These are phyloP conservation scores for Aspergillus nidulans DNA, from an alignment of 495 filamentous ascomycete species.

Conservation along the genomic window DNA sequence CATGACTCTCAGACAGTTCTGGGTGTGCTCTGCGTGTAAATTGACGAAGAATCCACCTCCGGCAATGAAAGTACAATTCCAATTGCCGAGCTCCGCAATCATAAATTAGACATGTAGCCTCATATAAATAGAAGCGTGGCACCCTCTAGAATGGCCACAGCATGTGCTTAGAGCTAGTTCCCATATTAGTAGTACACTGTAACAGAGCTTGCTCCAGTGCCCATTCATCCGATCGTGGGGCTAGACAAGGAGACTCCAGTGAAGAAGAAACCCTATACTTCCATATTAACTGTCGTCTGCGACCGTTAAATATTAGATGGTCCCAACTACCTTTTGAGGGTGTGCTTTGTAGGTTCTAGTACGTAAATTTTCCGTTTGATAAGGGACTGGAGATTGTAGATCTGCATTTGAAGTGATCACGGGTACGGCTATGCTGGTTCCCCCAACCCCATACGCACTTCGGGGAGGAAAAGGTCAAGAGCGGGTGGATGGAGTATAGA, in stretches of 20 bases:
- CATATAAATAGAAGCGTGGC: not conserved
- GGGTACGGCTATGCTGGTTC: not conserved
- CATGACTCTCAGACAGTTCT: not conserved
- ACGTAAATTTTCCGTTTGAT: not conserved
- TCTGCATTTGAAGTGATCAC: not conserved
- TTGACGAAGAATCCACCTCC: not conserved
- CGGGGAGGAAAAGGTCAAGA: not conserved
- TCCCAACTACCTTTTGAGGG: too few relatives aligned
- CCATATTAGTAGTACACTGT: too few relatives aligned
- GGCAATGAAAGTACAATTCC: not conserved
- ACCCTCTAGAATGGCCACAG: not conserved
- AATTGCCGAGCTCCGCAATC: conserved; percentile 6
- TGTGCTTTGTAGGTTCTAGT: not conserved
- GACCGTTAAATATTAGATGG: too few relatives aligned
- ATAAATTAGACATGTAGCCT: not conserved
- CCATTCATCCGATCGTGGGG: not conserved
- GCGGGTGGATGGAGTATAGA: not conserved
- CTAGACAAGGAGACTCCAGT: not conserved
- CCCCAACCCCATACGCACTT: not conserved
- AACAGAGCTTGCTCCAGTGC: too few relatives aligned
- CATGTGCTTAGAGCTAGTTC: too few relatives aligned
- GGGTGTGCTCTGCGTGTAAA: too few relatives aligned
- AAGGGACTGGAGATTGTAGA: not conserved
- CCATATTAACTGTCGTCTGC: too few relatives aligned
- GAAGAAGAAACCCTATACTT: not conserved